A percentile compares a stretch with the other conserved stretches of the same genome.
These are phyloP conservation scores for Pisolithus thermaeus DNA, from an alignment of 1,284 basidiomycete species.

Conservation along the genomic window DNA sequence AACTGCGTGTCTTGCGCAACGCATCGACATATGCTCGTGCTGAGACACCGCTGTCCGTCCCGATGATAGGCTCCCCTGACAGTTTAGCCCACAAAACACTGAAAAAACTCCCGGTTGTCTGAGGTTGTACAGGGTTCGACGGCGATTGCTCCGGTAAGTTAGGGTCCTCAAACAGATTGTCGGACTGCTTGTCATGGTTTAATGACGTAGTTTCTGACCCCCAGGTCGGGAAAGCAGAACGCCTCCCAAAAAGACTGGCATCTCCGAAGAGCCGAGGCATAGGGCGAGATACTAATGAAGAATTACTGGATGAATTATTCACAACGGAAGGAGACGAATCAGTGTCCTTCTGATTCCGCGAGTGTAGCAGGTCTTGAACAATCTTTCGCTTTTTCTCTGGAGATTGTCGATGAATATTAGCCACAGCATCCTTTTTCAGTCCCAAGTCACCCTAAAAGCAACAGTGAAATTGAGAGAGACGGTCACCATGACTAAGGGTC, in stretches of 20 bases:
- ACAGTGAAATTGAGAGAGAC: constrained; percentile 1
- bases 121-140: constrained; percentile 46
- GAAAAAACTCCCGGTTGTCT: constrained; percentile 71
- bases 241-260: constrained; percentile 57
- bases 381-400: constrained; percentile 66
- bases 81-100: constrained; percentile 66
- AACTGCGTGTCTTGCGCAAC: constrained; percentile 45
- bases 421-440: constrained; percentile 64
- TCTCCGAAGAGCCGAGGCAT: constrained; percentile 69
- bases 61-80: constrained; percentile 42
- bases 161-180: constrained; percentile 32
- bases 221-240: constrained; percentile 65
- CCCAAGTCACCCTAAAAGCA: constrained; percentile 59
- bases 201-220: constrained; percentile 34
- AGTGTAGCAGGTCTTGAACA: constrained; percentile 45
- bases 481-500: constrained; percentile 4
- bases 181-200: constrained; percentile 31
- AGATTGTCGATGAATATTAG: constrained; percentile 61
- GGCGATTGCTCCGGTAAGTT: constrained; percentile 27
- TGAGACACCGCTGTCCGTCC: constrained; percentile 39
- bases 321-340: constrained; percentile 15
- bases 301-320: constrained; percentile 23
- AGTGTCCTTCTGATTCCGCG: constrained; percentile 22
- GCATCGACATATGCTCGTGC: constrained; percentile 58
- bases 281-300: constrained; percentile 48